phyloP scores from a whole-genome alignment of 2,329 filamentous ascomycete genomes.

The Verticillium zaregamsianum region DNA sequence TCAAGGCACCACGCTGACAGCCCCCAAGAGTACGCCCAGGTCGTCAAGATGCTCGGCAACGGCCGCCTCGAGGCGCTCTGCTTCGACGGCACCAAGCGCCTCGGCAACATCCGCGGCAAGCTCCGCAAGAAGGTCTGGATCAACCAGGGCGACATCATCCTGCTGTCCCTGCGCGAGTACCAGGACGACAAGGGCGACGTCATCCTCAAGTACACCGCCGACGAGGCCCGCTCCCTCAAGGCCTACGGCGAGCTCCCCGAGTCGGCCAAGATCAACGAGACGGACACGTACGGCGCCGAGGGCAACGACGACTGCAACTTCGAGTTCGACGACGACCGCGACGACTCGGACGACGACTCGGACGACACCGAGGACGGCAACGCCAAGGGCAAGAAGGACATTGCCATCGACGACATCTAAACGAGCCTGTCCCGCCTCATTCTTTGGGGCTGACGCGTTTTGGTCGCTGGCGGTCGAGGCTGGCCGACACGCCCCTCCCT shows the following conservation, averaged over 20 bases:
- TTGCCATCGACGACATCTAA: conserved; percentile 96
- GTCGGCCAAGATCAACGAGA: conserved; percentile 99
- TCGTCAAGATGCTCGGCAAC: conserved; percentile 94
- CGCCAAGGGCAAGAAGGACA: conserved; percentile 65
- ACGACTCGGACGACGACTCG: conserved; percentile 50
- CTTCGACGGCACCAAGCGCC: conserved; percentile 88
- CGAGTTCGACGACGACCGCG: conserved; percentile 94
- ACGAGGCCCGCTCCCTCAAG: conserved; percentile 93
- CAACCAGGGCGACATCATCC: conserved; percentile 95
- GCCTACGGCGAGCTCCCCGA: conserved; percentile 97
- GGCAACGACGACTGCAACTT: conserved; percentile 96
- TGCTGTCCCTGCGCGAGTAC: conserved; percentile 84
- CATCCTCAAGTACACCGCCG: conserved; percentile 92
- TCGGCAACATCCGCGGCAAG: conserved; percentile 73
- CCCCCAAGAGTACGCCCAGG: conserved; percentile 76
- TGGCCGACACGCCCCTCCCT: conserved; percentile 10
- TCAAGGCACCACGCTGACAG: background rate
- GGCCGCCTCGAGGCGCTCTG: conserved; percentile 88
- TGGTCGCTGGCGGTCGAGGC: background rate
- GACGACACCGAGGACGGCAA: conserved; percentile 49
- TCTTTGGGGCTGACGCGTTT: background rate
- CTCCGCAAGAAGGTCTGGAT: conserved; percentile 99
- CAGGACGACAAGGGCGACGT: conserved; percentile 96
- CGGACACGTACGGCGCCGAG: conserved; percentile 87
- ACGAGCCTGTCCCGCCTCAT: conserved; percentile 9